phyloP scores from a whole-genome alignment of 2,329 filamentous ascomycete genomes.

The Penicillium sp. region DNA sequence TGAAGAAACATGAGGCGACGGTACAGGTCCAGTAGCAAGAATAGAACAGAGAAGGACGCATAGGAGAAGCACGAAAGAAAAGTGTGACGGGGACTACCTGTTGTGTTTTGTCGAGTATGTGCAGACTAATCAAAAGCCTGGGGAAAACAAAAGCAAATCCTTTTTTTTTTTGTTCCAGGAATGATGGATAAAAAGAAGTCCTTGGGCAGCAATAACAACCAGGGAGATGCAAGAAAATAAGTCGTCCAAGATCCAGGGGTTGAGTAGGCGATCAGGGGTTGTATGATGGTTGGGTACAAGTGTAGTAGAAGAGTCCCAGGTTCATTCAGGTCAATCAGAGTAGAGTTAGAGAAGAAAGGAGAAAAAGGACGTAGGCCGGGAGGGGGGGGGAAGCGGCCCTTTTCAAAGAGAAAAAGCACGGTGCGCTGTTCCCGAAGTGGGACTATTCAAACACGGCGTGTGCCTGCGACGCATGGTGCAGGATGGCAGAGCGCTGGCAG shows the following conservation, averaged over 20 bases:
- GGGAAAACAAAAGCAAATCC: constrained; percentile 35
- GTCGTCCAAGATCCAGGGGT: constrained; percentile 17
- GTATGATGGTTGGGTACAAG: neutral
- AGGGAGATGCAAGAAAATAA: constrained; percentile 14
- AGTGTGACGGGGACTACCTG: constrained; percentile 45
- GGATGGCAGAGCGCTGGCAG: constrained; percentile 17
- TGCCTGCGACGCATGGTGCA: constrained; percentile 23
- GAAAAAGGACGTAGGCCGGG: constrained; percentile 1
- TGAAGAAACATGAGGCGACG: constrained; percentile 10
- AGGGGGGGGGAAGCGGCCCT: constrained; percentile 22
- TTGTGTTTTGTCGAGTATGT: constrained; percentile 31
- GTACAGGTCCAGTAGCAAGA: constrained; percentile 23
- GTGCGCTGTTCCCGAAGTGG: constrained; percentile 17
- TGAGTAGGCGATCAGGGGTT: neutral
- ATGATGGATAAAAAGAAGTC: constrained; percentile 26
- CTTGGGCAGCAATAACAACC: constrained; percentile 26
- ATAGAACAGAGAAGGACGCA: constrained; percentile 19
- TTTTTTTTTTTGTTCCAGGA: constrained; percentile 22
- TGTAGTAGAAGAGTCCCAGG: constrained; percentile 2
- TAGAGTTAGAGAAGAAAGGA: constrained; percentile 18
- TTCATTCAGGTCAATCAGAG: constrained; percentile 20
- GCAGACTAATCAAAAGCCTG: constrained; percentile 25
- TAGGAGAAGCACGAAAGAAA: constrained; percentile 25
- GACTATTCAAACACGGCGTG: constrained; percentile 21
- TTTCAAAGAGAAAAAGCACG: constrained; percentile 20